Evolutionary conservation across 2,329 filamentous ascomycete genomes (phyloP).

Genomic region (Endothia cerciana): DNA sequence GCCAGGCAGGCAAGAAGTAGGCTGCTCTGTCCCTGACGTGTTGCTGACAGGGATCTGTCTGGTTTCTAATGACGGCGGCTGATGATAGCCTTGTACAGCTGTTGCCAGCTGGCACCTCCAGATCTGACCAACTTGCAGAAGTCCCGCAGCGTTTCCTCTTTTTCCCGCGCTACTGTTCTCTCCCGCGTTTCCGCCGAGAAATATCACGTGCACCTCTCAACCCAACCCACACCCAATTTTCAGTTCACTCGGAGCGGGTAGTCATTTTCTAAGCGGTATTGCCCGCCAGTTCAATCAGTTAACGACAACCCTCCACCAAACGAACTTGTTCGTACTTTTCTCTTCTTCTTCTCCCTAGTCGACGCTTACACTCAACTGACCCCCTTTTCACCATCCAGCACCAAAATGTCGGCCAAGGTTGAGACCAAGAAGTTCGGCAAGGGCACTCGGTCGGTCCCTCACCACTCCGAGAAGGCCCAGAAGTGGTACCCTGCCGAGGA

Average conservation of each 20-base stretch:
- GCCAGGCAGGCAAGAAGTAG: conserved; percentile 13
- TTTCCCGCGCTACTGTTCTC: neutral
- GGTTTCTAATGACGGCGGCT: neutral
- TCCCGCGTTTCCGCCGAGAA: neutral
- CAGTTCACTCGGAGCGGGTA: conserved; percentile 4
- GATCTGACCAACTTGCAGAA: neutral
- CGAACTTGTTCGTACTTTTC: conserved; percentile 24
- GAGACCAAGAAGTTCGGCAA: conserved; percentile 95
- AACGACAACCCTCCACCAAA: conserved; percentile 29
- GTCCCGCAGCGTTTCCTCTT: conserved; percentile 12
- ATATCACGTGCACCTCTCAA: conserved; percentile 18
- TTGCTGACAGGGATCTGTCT: conserved; percentile 23
- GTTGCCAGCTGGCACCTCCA: neutral
- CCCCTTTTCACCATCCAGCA: conserved; percentile 42
- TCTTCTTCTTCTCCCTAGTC: conserved; percentile 24
- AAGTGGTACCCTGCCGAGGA: conserved; percentile 99
- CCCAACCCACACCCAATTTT: conserved; percentile 22
- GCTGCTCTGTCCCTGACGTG: conserved; percentile 30
- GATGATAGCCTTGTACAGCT: neutral
- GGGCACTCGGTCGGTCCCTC: conserved; percentile 89
- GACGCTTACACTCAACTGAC: conserved; percentile 13
- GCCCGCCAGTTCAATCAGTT: conserved; percentile 21
- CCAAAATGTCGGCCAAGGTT: conserved; percentile 72
- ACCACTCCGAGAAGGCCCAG: conserved; percentile 87
- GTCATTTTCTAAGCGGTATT: conserved; percentile 22